Conservation (phyloP, 2,329 filamentous ascomycete species). For the Atkinsonella texensis region DNA sequence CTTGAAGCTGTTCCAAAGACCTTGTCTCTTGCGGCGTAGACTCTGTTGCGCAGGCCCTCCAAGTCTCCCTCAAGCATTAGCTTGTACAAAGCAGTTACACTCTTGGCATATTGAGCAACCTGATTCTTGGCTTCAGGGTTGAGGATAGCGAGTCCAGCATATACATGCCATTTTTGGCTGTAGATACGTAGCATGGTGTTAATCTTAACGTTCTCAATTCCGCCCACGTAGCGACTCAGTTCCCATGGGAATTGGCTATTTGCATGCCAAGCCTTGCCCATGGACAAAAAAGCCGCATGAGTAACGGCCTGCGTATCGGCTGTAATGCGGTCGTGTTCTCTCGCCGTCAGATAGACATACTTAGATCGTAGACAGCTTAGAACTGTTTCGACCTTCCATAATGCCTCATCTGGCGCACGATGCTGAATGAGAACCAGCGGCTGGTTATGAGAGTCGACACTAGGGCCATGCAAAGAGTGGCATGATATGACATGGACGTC, state of each 20-base stretch:
- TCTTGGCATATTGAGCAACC: conserved; percentile 86
- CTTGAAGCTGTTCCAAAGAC: conserved; percentile 62
- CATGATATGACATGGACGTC: conserved; percentile 93
- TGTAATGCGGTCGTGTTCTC: conserved; percentile 90
- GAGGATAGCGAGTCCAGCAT: conserved; percentile 90
- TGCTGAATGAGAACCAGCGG: conserved; percentile 91
- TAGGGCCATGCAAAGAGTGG: conserved; percentile 91
- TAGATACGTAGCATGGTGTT: conserved; percentile 97
- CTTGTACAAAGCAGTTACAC: conserved; percentile 90
- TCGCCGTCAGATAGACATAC: conserved; percentile 75
- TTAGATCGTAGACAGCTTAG: conserved; percentile 76
- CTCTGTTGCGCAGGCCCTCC: conserved; percentile 59
- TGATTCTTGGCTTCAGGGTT: conserved; percentile 88
- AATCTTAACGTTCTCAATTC: conserved; percentile 98
- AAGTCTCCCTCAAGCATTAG: conserved; percentile 83
- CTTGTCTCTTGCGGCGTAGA: conserved; percentile 51
- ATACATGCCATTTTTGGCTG: conserved; percentile 98
- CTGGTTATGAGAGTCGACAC: conserved; percentile 77
- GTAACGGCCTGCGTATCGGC: conserved; percentile 97
- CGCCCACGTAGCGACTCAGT: conserved; percentile 84
- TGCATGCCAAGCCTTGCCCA: conserved; percentile 96
- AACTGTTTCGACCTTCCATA: conserved; percentile 68
- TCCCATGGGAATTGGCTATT: conserved; percentile 97
- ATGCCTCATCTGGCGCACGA: conserved; percentile 64
- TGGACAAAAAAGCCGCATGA: conserved; percentile 90